phyloP scores from a whole-genome alignment of 305 asterid genomes.

The Euphrasia arctica region DNA sequence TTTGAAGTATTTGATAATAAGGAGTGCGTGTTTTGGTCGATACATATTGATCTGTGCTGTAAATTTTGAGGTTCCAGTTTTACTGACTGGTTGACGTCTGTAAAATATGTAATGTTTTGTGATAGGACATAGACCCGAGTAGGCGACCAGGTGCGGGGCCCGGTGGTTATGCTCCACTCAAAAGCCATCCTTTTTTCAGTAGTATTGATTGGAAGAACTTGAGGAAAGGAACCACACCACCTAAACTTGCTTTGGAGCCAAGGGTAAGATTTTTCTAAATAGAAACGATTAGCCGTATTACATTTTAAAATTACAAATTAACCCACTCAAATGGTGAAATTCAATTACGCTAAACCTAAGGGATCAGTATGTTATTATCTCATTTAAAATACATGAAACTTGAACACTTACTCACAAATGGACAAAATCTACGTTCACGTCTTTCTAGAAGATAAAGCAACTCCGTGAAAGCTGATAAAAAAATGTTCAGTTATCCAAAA shows the following conservation, averaged over 20 bases:
- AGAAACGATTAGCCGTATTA: neutral
- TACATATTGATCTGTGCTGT: neutral
- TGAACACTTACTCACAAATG: neutral
- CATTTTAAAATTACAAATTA: neutral
- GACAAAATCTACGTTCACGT: too few species aligned
- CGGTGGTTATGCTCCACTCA: slow-evolving; percentile 73
- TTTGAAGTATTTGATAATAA: slow-evolving; percentile 1
- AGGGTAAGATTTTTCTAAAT: slow-evolving; percentile 40
- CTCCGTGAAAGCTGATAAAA: too few species aligned
- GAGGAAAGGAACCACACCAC: slow-evolving; percentile 68
- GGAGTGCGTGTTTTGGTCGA: too few species aligned
- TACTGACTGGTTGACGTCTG: neutral
- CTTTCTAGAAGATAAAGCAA: too few species aligned
- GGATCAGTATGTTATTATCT: neutral
- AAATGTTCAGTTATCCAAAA: too few species aligned
- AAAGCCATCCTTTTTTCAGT: slow-evolving; percentile 77
- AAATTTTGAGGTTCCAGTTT: too few species aligned
- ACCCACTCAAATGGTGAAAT: too few species aligned
- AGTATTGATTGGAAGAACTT: slow-evolving; percentile 80
- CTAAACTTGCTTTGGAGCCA: slow-evolving; percentile 64
- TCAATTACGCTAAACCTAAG: neutral
- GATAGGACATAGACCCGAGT: slow-evolving; percentile 87
- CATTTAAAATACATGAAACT: neutral
- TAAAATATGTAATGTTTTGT: slow-evolving; percentile 8
- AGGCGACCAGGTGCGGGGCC: slow-evolving; percentile 94